A percentile compares a stretch with the other conserved stretches of the same genome.
phyloP scores from a whole-genome alignment of 176 grass and related monocot genomes.

The Triticum timopheevii region DNA sequence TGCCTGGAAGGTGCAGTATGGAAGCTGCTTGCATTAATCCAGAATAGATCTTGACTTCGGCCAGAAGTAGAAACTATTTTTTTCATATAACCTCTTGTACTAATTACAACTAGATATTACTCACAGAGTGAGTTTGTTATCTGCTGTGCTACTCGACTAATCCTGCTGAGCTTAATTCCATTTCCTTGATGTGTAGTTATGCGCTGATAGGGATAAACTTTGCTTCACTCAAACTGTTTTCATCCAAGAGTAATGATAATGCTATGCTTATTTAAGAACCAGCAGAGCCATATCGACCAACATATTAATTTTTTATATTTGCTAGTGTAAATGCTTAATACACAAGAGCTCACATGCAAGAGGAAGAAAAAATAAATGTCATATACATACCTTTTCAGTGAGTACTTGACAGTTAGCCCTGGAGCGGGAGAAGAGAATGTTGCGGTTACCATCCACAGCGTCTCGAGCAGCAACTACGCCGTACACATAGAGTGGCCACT shows the following conservation, averaged over 20 bases:
- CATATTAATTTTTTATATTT: background rate
- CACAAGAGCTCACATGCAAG: background rate
- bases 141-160: background rate
- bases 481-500: background rate
- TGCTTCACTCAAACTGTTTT: background rate
- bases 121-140: background rate
- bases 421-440: background rate
- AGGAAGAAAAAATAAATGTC: background rate
- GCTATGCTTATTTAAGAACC: background rate
- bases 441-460: background rate
- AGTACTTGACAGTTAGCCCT: background rate
- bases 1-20: too few relatives aligned
- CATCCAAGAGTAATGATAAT: background rate
- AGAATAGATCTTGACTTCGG: too few relatives aligned
- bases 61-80: too few relatives aligned
- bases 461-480: background rate
- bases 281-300: too few relatives aligned
- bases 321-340: background rate
- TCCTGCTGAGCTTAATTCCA: background rate
- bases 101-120: background rate
- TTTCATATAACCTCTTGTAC: background rate
- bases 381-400: background rate
- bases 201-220: background rate
- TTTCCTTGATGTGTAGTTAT: background rate
- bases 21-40: too few relatives aligned